Percentiles rank a stretch among this genome's conserved stretches.
Conservation (phyloP, 805 yeast species). For the Wickerhamiella sergipiensis region DNA sequence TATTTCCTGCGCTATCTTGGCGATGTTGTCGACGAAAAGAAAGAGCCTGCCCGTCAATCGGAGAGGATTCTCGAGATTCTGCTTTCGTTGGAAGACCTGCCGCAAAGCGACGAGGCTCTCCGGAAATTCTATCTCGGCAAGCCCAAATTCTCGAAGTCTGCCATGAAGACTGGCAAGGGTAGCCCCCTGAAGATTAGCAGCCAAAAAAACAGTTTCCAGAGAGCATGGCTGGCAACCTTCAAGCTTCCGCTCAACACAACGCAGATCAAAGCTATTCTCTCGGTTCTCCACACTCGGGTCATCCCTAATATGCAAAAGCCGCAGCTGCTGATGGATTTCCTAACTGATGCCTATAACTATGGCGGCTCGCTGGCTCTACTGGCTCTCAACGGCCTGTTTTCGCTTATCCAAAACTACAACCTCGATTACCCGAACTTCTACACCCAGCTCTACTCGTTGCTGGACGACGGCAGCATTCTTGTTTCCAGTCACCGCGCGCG, state of each 20-base stretch:
- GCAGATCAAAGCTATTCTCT: conserved; percentile 58
- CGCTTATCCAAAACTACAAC: conserved; percentile 65
- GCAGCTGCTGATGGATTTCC: conserved; percentile 78
- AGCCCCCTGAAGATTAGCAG: conserved; percentile 28
- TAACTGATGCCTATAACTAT: conserved; percentile 70
- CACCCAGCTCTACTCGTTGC: conserved; percentile 62
- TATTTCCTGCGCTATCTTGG: conserved; percentile 48
- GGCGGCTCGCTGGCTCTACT: conserved; percentile 55
- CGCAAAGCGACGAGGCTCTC: conserved; percentile 15
- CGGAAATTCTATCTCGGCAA: conserved; percentile 9
- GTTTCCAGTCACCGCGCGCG: conserved; percentile 74
- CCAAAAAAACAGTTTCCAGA: conserved; percentile 53
- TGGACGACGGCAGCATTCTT: conserved; percentile 54
- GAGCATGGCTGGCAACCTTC: conserved; percentile 47
- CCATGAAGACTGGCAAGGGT: conserved; percentile 22
- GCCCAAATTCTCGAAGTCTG: conserved; percentile 14
- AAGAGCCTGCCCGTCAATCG: neutral
- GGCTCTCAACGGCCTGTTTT: conserved; percentile 78
- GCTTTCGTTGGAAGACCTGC: conserved; percentile 12
- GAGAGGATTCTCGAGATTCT: conserved; percentile 14
- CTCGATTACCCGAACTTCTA: conserved; percentile 88
- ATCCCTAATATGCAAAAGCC: conserved; percentile 74
- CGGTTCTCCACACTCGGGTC: conserved; percentile 67
- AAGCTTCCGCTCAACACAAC: conserved; percentile 30
- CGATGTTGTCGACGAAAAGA: conserved; percentile 26